Base-by-base conservation (phyloP, 306 rosid genomes). In the Hylodesmum podocarpum region DNA sequence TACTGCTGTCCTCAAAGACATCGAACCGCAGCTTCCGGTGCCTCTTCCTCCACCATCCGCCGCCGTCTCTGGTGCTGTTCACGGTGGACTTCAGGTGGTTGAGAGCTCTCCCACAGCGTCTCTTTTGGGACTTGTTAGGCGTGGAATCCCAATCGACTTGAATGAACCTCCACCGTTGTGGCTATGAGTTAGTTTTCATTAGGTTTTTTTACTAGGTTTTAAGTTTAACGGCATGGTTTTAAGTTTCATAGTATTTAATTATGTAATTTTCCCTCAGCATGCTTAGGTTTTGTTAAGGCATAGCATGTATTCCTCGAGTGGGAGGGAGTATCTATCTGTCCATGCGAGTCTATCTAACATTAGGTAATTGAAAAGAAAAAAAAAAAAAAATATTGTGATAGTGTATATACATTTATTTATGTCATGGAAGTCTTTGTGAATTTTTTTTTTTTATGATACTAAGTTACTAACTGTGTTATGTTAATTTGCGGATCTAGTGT, bases 131-230 rank as follows among this genome's bases (percentile, higher is more conserved):
- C 82, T 90, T 0, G 91, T 92, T 14, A 81, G 89, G 2, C 96
- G 99, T 4, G 99, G 97, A 39, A 69, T 91, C 11, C 96, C 96
- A 25, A 84, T 95, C 78, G 97, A 95, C 73, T 81, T 95, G 59
- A 95, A 95, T 77, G 96, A 92, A 58, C 99, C 99, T 36, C 99
- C 99, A 0, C 99, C 99, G 14, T 29, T 92, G 76, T 92, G 99
- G 99, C 87, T 90, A 1, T 89, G 89, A 15, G 36, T 39, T 11
- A 9, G 36, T 39, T 11, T 4, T 55, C 12, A 61, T 24, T 70
- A 57, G 58, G n/a, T 33, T 64, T 79, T 34, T 0, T 0, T n/a
- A n/a, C n/a, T n/a, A n/a, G n/a, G n/a, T n/a, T n/a, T n/a, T n/a
- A n/a, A n/a, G n/a, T n/a, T n/a, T n/a, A n/a, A 73, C 73, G 65